Percentiles rank a stretch among this genome's conserved stretches.
Evolutionary conservation across 2,329 filamentous ascomycete species (phyloP).

Genomic region (Fusarium hostae): DNA sequence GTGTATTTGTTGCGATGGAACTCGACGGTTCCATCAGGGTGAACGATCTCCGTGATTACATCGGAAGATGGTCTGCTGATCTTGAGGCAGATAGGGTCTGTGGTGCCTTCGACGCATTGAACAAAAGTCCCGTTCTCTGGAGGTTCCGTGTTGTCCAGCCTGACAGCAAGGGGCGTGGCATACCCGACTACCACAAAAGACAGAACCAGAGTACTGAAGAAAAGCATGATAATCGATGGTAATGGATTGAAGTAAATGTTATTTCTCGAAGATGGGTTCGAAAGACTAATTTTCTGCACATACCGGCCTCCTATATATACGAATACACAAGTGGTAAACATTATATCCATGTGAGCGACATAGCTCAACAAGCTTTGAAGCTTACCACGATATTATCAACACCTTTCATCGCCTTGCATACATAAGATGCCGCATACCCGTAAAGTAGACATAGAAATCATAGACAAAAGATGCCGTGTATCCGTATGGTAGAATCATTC

Average conservation of each 20-base stretch:
- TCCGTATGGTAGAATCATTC: neutral
- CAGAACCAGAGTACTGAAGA: neutral
- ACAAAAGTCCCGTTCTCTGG: neutral
- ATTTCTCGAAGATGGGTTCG: neutral
- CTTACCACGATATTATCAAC: neutral
- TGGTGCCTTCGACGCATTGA: neutral
- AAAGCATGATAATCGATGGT: neutral
- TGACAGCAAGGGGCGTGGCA: neutral
- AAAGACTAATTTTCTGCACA: neutral
- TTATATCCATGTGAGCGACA: rapidly evolving
- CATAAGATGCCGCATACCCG: neutral
- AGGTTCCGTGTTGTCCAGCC: neutral
- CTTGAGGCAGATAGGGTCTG: neutral
- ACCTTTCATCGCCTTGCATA: rapidly evolving
- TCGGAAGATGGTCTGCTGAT: neutral
- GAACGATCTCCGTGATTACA: neutral
- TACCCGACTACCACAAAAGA: neutral
- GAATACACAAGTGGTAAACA: rapidly evolving
- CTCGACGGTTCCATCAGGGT: neutral
- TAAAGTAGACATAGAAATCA: too few relatives aligned
- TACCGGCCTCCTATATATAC: neutral
- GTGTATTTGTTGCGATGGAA: neutral
- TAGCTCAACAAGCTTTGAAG: neutral
- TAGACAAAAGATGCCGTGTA: neutral
- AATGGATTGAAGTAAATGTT: rapidly evolving